Evolutionary conservation across 2,329 filamentous ascomycete genomes (phyloP), one percentile per base, ranked within the genome.

Genomic region (Nemania sp.): DNA sequence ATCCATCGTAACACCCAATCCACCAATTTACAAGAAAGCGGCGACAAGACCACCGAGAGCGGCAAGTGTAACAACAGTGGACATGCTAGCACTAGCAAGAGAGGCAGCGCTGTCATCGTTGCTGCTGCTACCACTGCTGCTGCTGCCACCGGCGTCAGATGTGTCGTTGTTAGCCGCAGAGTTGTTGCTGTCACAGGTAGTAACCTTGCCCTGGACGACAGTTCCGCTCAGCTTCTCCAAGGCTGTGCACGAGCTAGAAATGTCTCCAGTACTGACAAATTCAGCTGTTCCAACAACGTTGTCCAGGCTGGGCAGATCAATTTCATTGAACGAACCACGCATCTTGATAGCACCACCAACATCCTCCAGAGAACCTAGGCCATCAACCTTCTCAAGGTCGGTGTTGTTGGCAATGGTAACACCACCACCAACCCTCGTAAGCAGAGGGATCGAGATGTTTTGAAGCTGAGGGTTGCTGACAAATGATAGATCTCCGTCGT

Each of bases 401-500:
- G 93, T 93, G 90, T 98, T 98, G 89, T 97, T 97, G 82, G 76
- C 91, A 77, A 99, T 89, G 74, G 92, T 89, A 79, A 97, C 88
- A 79, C 92, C 93, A 83, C 93, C 94, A 73, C 87, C 89, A 76
- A 97, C 87, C 62, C 82, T 86, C 73, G 84, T 86, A 53, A 98
- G 86, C 24, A 78, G 54, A 55, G 92, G 90, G 82, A 97, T 87
- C 67, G 90, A 89, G 81, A 98, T 86, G 87, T 97, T 97, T 79
- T 83, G 79, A 58, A 92, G 82, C 68, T 84, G 79, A 49, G 81
- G 80, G 84, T 91, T 91, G 82, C 86, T 86, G 78, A 89, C 85
- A 75, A 92, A 88, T 3, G 89, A 88, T 68, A 92, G 76, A 68
- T 86, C 85, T 71, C 86, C 85, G n/a, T 83, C 77, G 60, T 87